phyloP scores from a whole-genome alignment of 805 yeast species.

The Dipodascus geniculatus region DNA sequence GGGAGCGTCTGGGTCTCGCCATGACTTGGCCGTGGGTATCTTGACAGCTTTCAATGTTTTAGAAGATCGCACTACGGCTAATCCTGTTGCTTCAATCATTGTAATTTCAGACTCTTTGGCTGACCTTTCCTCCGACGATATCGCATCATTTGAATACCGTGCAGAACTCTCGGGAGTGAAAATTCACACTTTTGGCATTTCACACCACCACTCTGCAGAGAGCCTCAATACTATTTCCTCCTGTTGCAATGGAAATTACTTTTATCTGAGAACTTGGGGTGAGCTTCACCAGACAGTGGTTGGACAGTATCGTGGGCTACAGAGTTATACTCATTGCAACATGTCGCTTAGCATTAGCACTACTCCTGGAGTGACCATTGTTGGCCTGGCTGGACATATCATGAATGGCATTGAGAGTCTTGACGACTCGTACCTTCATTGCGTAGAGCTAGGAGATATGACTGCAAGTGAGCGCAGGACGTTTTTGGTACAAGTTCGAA shows the following conservation, averaged over 20 bases:
- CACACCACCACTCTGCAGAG: constrained; percentile 13
- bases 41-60: constrained; percentile 2
- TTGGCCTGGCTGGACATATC: constrained; percentile 9
- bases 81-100: constrained; percentile 4
- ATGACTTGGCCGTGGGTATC: constrained; percentile 8
- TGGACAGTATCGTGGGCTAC: constrained; percentile 12
- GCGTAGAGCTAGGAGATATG: constrained; percentile 7
- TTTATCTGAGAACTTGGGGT: constrained; percentile 14
- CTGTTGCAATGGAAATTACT: constrained; percentile 14
- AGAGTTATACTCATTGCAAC: constrained; percentile 11
- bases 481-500: constrained; percentile 8
- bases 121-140: not conserved
- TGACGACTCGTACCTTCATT: not conserved
- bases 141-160: not conserved
- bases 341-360: constrained; percentile 9
- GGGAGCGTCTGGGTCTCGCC: constrained; percentile 1
- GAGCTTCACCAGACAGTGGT: constrained; percentile 8
- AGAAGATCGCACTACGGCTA: not conserved
- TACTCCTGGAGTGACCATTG: constrained; percentile 9
- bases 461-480: constrained; percentile 9
- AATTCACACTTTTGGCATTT: constrained; percentile 17
- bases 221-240: constrained; percentile 9
- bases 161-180: constrained; percentile 3
- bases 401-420: not conserved
- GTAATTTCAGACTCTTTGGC: constrained; percentile 4